Conservation (phyloP, 345 rosid genomes). For the Psidium guajava region DNA sequence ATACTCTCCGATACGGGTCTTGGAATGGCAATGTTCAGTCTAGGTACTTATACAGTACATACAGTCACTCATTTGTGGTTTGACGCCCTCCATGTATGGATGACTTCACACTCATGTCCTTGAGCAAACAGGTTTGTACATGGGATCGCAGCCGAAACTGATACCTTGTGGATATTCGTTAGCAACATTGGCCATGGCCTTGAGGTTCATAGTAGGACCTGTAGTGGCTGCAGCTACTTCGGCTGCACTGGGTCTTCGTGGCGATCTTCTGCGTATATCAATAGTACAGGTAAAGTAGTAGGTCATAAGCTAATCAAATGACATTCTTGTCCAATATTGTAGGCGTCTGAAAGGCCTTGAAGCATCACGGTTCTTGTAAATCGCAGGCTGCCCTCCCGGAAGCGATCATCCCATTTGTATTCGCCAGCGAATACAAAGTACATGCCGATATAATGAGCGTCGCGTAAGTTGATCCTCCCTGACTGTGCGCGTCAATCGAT, state of each 20-base stretch:
- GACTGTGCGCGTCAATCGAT: not conserved
- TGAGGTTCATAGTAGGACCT: slow-evolving; percentile 11
- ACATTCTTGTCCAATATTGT: not conserved
- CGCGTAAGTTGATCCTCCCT: slow-evolving; percentile 30
- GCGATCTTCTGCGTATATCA: slow-evolving; percentile 1
- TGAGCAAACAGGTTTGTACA: slow-evolving; percentile 6
- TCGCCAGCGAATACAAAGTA: slow-evolving; percentile 58
- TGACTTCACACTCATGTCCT: not conserved
- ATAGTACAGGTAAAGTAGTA: slow-evolving; percentile 6
- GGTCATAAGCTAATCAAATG: too few relatives aligned
- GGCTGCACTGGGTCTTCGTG: slow-evolving; percentile 5
- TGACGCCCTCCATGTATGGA: not conserved
- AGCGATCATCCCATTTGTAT: slow-evolving; percentile 60
- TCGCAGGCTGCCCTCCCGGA: slow-evolving; percentile 72
- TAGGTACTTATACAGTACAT: not conserved
- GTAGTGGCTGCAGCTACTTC: slow-evolving; percentile 8
- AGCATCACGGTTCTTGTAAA: not conserved
- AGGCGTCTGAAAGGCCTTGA: not conserved
- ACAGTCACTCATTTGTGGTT: not conserved
- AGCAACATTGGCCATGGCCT: not conserved
- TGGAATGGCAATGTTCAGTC: slow-evolving; percentile 15
- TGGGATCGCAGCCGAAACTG: slow-evolving; percentile 8
- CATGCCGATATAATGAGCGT: slow-evolving; percentile 68
- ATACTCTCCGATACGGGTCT: slow-evolving; percentile 11
- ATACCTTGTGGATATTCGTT: slow-evolving; percentile 3